phyloP scores from a whole-genome alignment of 1,284 basidiomycete species.

The Somion occarium region DNA sequence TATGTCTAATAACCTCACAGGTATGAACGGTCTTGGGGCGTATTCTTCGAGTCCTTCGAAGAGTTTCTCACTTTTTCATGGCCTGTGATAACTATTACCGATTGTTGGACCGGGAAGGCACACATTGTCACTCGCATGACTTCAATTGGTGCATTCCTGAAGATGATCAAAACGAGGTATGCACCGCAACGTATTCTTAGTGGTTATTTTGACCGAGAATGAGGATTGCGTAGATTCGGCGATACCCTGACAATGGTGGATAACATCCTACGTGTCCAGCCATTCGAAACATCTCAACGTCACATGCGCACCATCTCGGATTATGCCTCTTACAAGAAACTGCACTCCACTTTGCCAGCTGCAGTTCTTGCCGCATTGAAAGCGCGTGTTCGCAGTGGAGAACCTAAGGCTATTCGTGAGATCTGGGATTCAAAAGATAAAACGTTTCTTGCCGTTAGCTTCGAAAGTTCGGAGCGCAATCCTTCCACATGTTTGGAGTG shows the following conservation, averaged over 20 bases:
- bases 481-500: conserved; percentile 67
- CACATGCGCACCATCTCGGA: conserved; percentile 71
- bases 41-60: conserved; percentile 76
- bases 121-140: conserved; percentile 76
- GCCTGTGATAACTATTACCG: conserved; percentile 80
- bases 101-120: conserved; percentile 63
- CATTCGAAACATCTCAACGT: conserved; percentile 65
- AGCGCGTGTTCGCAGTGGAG: conserved; percentile 62
- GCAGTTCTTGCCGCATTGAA: conserved; percentile 67
- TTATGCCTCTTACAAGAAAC: conserved; percentile 65
- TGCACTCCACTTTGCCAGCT: conserved; percentile 69
- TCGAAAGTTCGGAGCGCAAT: conserved; percentile 78
- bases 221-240: conserved; percentile 48
- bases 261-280: conserved; percentile 58
- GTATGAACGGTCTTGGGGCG: conserved; percentile 81
- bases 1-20: conserved; percentile 29
- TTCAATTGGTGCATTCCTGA: conserved; percentile 67
- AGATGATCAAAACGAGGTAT: conserved; percentile 76
- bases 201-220: background rate
- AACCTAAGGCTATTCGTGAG: conserved; percentile 59
- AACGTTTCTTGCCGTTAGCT: conserved; percentile 72
- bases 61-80: conserved; percentile 82
- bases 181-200: background rate
- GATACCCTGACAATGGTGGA: conserved; percentile 67
- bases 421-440: conserved; percentile 70